Conservation (phyloP, 257 asterid genomes). For the Leonotis leonurus region DNA sequence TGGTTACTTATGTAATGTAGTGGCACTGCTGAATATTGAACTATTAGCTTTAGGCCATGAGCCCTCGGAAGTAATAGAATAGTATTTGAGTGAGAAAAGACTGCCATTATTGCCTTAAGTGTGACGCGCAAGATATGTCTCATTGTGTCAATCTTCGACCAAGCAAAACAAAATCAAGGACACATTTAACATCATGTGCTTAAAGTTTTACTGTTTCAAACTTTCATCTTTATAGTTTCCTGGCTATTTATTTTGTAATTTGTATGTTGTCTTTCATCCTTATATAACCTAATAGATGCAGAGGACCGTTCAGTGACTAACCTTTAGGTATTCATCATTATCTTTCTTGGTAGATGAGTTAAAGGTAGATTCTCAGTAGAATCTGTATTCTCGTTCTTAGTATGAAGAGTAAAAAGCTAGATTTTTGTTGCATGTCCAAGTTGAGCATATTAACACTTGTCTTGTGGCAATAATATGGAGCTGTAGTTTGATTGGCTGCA, state of each 20-base stretch:
- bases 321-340: neutral
- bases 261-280: no score
- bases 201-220: neutral
- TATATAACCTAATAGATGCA: neutral
- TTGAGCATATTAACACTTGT: neutral
- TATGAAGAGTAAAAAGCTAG: no score
- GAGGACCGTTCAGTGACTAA: neutral
- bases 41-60: neutral
- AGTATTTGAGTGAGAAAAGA: neutral
- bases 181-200: neutral
- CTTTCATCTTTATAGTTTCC: neutral
- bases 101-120: no score
- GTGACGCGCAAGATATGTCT: no score
- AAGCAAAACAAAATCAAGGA: neutral
- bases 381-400: neutral
- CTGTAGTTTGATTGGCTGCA: slow-evolving; percentile 6
- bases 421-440: no score
- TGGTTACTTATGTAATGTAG: no score
- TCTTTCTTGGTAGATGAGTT: neutral
- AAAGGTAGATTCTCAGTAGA: neutral
- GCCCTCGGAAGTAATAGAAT: neutral
- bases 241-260: neutral
- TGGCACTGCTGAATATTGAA: no score
- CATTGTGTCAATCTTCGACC: neutral
- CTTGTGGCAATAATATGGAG: neutral